These are phyloP conservation scores for Fraxinus floribunda DNA, from an alignment of 305 asterid species.

Conservation along the genomic window DNA sequence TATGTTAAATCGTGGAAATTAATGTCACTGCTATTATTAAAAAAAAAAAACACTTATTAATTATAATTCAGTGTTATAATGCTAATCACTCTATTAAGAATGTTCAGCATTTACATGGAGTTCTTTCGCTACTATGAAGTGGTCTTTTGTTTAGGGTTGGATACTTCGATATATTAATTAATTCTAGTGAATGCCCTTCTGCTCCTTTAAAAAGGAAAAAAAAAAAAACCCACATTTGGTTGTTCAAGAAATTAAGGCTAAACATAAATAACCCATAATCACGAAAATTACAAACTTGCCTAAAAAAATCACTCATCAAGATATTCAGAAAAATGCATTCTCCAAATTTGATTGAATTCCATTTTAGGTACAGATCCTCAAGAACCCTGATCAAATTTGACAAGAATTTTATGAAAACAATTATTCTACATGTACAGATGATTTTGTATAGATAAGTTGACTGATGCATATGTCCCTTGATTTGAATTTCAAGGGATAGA, in stretches of 20 bases:
- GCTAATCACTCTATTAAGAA: background rate
- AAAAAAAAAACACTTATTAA: background rate
- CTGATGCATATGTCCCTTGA: background rate
- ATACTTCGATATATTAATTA: background rate
- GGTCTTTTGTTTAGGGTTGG: background rate
- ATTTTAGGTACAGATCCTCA: background rate
- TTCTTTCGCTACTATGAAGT: background rate
- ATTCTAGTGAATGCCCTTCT: background rate
- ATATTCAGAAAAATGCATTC: background rate
- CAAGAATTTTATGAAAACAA: background rate
- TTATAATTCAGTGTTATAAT: background rate
- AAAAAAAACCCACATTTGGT: background rate
- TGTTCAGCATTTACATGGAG: background rate
- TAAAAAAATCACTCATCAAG: background rate
- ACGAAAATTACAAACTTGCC: background rate
- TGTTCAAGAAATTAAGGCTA: constrained; percentile 3
- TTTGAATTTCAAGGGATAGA: background rate
- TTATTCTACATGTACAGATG: background rate
- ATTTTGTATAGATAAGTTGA: background rate
- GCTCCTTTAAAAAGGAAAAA: background rate
- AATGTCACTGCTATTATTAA: background rate
- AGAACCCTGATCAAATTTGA: background rate
- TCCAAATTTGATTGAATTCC: background rate
- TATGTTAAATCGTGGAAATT: background rate
- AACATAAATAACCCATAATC: constrained; percentile 5